Evolutionary conservation across 2,329 filamentous ascomycete genomes (phyloP).

Genomic region (Venturia effusa): DNA sequence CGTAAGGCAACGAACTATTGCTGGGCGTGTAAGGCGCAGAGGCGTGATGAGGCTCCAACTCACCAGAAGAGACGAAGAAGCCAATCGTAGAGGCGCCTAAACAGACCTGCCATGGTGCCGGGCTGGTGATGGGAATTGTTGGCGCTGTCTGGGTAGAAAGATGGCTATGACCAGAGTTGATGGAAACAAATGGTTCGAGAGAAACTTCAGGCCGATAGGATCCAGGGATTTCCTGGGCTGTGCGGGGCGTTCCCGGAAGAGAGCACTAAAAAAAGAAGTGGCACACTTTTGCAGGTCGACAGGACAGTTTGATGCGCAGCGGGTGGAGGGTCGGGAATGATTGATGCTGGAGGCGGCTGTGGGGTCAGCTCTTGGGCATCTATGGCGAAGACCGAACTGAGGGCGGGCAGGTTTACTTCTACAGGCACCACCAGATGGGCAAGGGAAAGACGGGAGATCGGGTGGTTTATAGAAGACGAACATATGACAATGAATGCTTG

Average conservation of each 20-base stretch:
- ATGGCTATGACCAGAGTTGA: slow-evolving; percentile 8
- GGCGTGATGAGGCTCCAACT: slow-evolving; percentile 27
- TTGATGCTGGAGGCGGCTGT: slow-evolving; percentile 4
- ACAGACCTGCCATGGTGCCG: slow-evolving; percentile 69
- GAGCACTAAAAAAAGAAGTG: background rate
- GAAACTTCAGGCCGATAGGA: background rate
- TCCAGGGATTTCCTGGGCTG: slow-evolving; percentile 11
- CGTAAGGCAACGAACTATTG: slow-evolving; percentile 9
- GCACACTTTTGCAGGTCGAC: background rate
- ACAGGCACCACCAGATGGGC: background rate
- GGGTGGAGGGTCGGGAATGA: background rate
- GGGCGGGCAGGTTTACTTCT: background rate
- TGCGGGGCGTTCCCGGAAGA: slow-evolving; percentile 8
- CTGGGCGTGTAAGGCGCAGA: slow-evolving; percentile 8
- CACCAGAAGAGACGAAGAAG: slow-evolving; percentile 95
- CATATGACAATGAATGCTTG: slow-evolving; percentile 11
- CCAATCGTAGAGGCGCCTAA: slow-evolving; percentile 96
- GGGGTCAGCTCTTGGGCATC: slow-evolving; percentile 1
- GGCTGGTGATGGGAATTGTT: background rate
- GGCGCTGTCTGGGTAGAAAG: slow-evolving; percentile 3
- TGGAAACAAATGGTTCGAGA: background rate
- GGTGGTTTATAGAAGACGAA: background rate
- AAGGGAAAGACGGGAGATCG: background rate
- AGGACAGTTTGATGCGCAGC: background rate
- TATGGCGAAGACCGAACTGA: background rate